A percentile compares a stretch with the other conserved stretches of the same genome.
Conservation (phyloP, 345 rosid genomes). For the Isatis tinctoria region DNA sequence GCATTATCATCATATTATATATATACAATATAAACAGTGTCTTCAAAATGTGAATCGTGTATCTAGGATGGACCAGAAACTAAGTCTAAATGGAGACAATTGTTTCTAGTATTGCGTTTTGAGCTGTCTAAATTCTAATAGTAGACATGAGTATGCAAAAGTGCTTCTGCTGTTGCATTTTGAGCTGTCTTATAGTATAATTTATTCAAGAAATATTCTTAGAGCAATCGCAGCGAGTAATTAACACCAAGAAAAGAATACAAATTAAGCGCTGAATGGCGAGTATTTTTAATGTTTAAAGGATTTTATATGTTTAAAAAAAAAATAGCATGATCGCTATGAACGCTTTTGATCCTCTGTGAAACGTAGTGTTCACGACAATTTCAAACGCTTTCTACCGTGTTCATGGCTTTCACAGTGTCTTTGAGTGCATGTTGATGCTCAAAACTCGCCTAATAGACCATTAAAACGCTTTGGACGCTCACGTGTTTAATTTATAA, state of each 20-base stretch:
- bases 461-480: not conserved
- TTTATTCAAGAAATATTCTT: not conserved
- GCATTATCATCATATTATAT: conserved; percentile 10
- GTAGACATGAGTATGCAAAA: not conserved
- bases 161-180: not conserved
- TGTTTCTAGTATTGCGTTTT: conserved; percentile 9
- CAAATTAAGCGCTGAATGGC: not conserved
- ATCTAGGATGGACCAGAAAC: not conserved
- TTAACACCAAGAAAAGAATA: not conserved
- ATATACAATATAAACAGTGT: not conserved
- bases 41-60: not conserved
- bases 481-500: not conserved
- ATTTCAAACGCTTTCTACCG: not conserved
- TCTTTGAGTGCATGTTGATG: not conserved
- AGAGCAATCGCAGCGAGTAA: not conserved
- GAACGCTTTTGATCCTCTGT: not conserved
- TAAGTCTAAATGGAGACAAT: not conserved
- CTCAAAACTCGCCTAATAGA: not conserved
- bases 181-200: not conserved
- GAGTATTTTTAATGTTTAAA: not conserved
- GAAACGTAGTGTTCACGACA: not conserved
- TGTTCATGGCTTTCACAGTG: not conserved
- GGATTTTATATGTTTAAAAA: not conserved
- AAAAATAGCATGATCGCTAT: not conserved
- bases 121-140: not conserved